These are phyloP conservation scores for Aspergillus chevalieri DNA, from an alignment of 2,329 filamentous ascomycete genomes.

Conservation along the genomic window DNA sequence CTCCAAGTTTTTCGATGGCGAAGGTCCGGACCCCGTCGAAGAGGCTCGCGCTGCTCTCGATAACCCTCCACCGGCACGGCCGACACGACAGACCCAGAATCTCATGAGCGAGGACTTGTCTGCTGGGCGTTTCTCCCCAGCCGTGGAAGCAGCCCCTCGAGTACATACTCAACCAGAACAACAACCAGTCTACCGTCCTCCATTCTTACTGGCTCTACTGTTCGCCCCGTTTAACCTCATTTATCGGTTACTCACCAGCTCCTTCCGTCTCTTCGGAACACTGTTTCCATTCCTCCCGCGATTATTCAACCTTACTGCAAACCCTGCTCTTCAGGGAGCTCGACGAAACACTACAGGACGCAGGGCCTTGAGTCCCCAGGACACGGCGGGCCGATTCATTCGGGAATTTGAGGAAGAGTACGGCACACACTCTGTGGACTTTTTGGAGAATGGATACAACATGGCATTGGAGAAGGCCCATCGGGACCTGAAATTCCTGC, in stretches of 20 bases:
- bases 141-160: conserved; percentile 67
- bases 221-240: conserved; percentile 76
- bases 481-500: conserved; percentile 79
- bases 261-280: conserved; percentile 66
- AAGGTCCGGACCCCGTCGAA: conserved; percentile 72
- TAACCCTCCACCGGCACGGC: conserved; percentile 53
- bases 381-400: conserved; percentile 82
- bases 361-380: conserved; percentile 71
- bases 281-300: conserved; percentile 76
- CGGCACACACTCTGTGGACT: conserved; percentile 60
- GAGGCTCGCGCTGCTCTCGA: conserved; percentile 64
- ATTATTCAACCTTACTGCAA: conserved; percentile 40
- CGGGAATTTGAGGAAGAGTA: conserved; percentile 95
- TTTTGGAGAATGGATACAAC: conserved; percentile 83
- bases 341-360: conserved; percentile 60
- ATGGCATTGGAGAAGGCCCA: conserved; percentile 87
- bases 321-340: conserved; percentile 43
- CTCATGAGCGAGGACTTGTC: conserved; percentile 48
- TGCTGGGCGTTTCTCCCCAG: conserved; percentile 22
- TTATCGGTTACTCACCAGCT: conserved; percentile 62
- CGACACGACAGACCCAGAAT: conserved; percentile 64
- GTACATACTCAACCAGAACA: conserved; percentile 69
- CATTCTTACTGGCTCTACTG: conserved; percentile 69
- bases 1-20: conserved; percentile 95
- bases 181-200: conserved; percentile 62